phyloP scores from a whole-genome alignment of 2,329 filamentous ascomycete genomes.

The Calcarisporium arbuscula region DNA sequence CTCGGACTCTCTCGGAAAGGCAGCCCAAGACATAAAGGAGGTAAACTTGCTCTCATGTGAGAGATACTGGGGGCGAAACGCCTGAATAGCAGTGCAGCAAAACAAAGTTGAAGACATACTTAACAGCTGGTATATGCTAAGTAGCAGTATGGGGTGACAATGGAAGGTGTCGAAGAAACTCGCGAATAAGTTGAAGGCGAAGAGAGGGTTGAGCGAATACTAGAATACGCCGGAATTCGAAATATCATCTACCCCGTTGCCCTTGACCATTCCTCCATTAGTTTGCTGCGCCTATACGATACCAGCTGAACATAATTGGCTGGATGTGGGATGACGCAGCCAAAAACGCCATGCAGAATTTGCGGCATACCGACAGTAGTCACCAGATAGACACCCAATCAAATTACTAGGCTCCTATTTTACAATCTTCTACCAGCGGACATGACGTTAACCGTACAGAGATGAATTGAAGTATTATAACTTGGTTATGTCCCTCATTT shows the following conservation, averaged over 20 bases:
- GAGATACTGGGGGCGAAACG: slow-evolving; percentile 18
- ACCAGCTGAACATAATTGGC: background rate
- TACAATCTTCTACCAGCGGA: background rate
- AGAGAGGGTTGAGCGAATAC: too few relatives aligned
- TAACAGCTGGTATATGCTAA: background rate
- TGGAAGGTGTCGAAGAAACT: background rate
- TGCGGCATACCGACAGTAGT: slow-evolving; percentile 4
- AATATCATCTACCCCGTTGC: background rate
- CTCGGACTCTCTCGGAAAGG: slow-evolving; percentile 15
- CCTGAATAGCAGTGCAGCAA: slow-evolving; percentile 16
- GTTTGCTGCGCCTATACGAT: background rate
- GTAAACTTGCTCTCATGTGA: slow-evolving; percentile 19
- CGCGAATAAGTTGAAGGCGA: background rate
- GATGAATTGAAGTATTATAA: slow-evolving; percentile 1
- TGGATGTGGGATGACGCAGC: background rate
- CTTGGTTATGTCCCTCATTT: background rate
- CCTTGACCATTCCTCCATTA: background rate
- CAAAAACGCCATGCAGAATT: slow-evolving; percentile 10
- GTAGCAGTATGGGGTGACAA: background rate
- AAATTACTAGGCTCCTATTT: background rate
- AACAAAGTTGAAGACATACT: slow-evolving; percentile 16
- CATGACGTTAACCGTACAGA: background rate
- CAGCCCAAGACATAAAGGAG: slow-evolving; percentile 24
- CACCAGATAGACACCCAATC: background rate
- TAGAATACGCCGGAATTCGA: too few relatives aligned